Percentiles rank a stretch among this genome's conserved stretches.
These are phyloP conservation scores for Dothideomycetes sp. DNA, from an alignment of 2,329 filamentous ascomycete species.

Conservation along the genomic window DNA sequence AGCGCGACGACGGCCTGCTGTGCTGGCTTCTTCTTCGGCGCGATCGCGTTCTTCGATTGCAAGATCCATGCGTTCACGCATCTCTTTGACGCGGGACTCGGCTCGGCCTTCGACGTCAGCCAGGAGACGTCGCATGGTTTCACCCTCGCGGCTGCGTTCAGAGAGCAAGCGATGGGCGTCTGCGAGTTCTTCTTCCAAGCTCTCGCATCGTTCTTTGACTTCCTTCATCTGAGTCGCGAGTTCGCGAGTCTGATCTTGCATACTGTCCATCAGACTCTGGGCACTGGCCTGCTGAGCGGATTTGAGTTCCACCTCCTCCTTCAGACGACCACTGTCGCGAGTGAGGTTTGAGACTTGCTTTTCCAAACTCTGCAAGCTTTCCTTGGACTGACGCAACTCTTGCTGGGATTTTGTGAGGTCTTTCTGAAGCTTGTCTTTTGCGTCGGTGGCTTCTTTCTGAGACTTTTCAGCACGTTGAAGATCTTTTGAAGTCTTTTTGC, in stretches of 20 bases:
- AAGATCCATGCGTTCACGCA: slow-evolving; percentile 78
- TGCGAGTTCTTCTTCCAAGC: slow-evolving; percentile 80
- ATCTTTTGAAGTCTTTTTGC: slow-evolving; percentile 65
- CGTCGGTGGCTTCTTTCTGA: slow-evolving; percentile 66
- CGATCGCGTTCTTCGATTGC: slow-evolving; percentile 91
- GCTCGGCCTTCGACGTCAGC: slow-evolving; percentile 77
- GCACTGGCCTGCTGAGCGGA: slow-evolving; percentile 76
- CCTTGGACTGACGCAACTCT: slow-evolving; percentile 49
- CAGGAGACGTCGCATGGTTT: slow-evolving; percentile 86
- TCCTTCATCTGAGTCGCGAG: slow-evolving; percentile 88
- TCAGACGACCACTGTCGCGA: slow-evolving; percentile 56
- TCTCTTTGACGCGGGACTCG: slow-evolving; percentile 74
- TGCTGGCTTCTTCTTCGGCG: slow-evolving; percentile 81
- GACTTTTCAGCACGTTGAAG: slow-evolving; percentile 68
- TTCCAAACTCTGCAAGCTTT: slow-evolving; percentile 64
- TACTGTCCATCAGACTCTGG: slow-evolving; percentile 76
- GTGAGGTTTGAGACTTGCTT: slow-evolving; percentile 60
- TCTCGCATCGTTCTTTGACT: slow-evolving; percentile 69
- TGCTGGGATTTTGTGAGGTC: slow-evolving; percentile 66
- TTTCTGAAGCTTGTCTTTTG: slow-evolving; percentile 58
- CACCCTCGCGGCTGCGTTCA: slow-evolving; percentile 82
- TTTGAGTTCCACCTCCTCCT: slow-evolving; percentile 77
- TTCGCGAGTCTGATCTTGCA: slow-evolving; percentile 87
- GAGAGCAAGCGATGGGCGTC: slow-evolving; percentile 79
- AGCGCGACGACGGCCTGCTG: slow-evolving; percentile 62